Base-by-base conservation (phyloP, 1,284 basidiomycete genomes). In the Agroathelia rolfsii region DNA sequence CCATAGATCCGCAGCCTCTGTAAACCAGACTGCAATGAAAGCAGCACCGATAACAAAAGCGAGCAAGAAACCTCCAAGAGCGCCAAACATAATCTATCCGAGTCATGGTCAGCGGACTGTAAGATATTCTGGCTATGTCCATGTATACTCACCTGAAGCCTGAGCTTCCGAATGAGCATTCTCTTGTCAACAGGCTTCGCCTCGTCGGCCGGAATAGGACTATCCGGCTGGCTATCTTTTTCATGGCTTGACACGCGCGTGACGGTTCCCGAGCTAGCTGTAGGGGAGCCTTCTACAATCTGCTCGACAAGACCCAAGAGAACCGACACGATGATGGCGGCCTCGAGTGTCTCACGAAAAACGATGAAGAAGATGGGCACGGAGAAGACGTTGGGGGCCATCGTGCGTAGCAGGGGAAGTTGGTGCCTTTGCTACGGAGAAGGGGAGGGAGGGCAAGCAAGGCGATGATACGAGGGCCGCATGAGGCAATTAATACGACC, bases 311-410 rank as follows among this genome's bases (percentile, higher is more conserved):
- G 76, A 42, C 83, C 76, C 24, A 92, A 75, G 32, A 94, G 72
- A 40, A 90, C 84, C 6, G 86, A 85, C 58, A 92, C 61, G 65
- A 93, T 87, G 60, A 93, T 82, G 32, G 76, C 77, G 6, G 86
- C 84, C 62, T 94, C 88, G 42, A 94, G 69, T 2, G 84, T 80
- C 66, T 94, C 88, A 42, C 89, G 74, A 46, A 92, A 85, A 49
- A 87, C 73, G 54, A 90, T 87, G 68, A 92, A 86, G 62, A 86
- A 89, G 42, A 87, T 82, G 48, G 83, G 72, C 34, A 84, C 66
- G 38, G 79, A 83, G 58, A 87, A 87, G 38, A 85, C 59, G 49
- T 72, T 66, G 42, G 63, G n/a, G 26, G 67, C 60, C 76, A 80
- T 81, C 35, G 43, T 41, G 41, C n/a, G n/a, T n/a, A n/a, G n/a